These are phyloP conservation scores for Melastoma malabathricum DNA, from an alignment of 345 rosid species.

Conservation along the genomic window DNA sequence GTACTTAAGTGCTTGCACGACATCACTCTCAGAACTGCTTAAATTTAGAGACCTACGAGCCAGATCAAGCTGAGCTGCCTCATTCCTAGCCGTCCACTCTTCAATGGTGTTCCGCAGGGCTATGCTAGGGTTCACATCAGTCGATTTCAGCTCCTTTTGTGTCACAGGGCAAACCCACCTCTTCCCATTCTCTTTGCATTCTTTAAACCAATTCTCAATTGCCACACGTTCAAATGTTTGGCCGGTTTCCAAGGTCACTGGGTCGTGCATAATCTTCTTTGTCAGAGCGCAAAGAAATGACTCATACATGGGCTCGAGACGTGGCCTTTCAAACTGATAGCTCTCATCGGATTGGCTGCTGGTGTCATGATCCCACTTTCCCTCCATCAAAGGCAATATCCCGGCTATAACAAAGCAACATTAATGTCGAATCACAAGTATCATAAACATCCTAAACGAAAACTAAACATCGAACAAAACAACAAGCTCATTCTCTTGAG, in stretches of 20 bases:
- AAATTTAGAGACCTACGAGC: conserved; percentile 55
- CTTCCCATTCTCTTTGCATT: conserved; percentile 51
- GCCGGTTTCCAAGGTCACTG: conserved; percentile 80
- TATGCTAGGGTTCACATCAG: conserved; percentile 64
- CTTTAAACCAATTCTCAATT: conserved; percentile 74
- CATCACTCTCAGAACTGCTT: conserved; percentile 51
- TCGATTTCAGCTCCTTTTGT: conserved; percentile 37
- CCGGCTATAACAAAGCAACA: no score
- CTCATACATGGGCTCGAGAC: conserved; percentile 68
- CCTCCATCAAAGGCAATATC: conserved; percentile 31
- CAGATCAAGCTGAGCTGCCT: conserved; percentile 68
- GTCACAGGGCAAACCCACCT: conserved; percentile 70
- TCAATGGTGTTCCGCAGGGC: conserved; percentile 78
- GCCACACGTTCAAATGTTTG: conserved; percentile 89
- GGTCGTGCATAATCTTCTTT: conserved; percentile 75
- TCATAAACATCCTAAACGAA: no score
- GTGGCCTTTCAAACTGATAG: conserved; percentile 41
- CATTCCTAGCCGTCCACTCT: conserved; percentile 95
- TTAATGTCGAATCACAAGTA: no score
- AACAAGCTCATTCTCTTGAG: no score
- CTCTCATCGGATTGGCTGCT: conserved; percentile 76
- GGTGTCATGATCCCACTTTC: conserved; percentile 50
- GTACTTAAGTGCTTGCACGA: conserved; percentile 44
- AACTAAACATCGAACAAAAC: no score
- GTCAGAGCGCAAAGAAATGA: conserved; percentile 89